Evolutionary conservation across 1,284 basidiomycete genomes (phyloP), one percentile per base, ranked within the genome.

Genomic region (Filobasidium uniguttulatum): DNA sequence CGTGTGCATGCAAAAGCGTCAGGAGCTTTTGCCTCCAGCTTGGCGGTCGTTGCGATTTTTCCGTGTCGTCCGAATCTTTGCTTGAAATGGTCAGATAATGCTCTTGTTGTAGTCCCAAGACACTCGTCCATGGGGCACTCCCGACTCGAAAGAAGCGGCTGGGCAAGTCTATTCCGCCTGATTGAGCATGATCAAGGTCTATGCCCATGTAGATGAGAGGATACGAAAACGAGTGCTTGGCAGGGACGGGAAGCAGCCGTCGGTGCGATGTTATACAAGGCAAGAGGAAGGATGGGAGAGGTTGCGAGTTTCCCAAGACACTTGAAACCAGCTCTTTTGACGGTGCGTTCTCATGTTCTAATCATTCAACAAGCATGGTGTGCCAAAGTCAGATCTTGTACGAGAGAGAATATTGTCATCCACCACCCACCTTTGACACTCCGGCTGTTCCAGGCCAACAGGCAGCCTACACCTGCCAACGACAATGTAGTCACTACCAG

Each of bases 211-310:
- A 77, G 23, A 83, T 66, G 0, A 80, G 78, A 0, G 78, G 76
- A 61, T 85, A 85, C 8, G 71, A 73, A 63, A 83, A 83, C 0
- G 73, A 65, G 61, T 83, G 79, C 3, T 66, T 56, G 0, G 80
- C 72, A 3, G 68, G 58, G 14, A 54, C 49, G 1, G 81, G 82
- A 3, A 82, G 68, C 38, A 77, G 67, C 22, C 81, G 73, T 0
- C 48, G 48, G 33, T 54, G 53, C 4, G 44, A 37, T 17, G 53
- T 54, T 26, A 54, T 48, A 35, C 48, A 50, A 3, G 53, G 53
- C 1, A 54, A 6, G 33, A 54, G 29, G 35, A 48, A 37, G 4
- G 53, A 54, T 5, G 53, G 53, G 1, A 53, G 37, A 6, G 51
- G 38, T 26, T n/a, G n/a, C n/a, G n/a, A n/a, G n/a, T n/a, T n/a